Evolutionary conservation across 2,329 filamentous ascomycete genomes (phyloP).

Genomic region (Colletotrichum sp.): DNA sequence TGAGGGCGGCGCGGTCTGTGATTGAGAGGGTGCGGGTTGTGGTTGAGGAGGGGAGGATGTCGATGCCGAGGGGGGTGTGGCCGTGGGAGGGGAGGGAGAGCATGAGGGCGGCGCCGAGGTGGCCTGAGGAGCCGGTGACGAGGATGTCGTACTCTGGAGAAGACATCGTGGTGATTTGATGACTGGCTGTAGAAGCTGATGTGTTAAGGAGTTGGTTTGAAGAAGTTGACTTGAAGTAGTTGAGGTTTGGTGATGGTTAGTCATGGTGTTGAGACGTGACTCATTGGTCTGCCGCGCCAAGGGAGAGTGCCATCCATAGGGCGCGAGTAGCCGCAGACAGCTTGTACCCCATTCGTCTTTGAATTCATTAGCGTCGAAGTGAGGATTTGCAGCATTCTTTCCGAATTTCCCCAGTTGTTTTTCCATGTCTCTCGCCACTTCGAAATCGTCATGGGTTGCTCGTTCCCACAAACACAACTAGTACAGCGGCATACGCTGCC

Average conservation of each 20-base stretch:
- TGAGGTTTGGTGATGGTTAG: not conserved
- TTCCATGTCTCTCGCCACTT: too few relatives aligned
- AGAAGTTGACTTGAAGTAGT: not conserved
- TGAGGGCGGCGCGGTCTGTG: slow-evolving; percentile 37
- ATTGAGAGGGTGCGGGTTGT: slow-evolving; percentile 42
- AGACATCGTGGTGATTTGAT: not conserved
- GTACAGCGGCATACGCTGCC: not conserved
- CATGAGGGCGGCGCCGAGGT: slow-evolving; percentile 51
- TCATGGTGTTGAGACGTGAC: not conserved
- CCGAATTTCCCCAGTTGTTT: too few relatives aligned
- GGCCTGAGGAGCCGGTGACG: slow-evolving; percentile 51
- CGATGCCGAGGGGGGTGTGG: slow-evolving; percentile 46
- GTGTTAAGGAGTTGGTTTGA: not conserved
- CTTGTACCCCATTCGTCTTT: not conserved
- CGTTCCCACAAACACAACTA: not conserved
- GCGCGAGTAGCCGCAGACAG: not conserved
- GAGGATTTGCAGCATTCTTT: too few relatives aligned
- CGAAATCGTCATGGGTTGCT: not conserved
- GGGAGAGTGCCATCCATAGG: rapidly evolving
- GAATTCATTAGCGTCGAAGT: too few relatives aligned
- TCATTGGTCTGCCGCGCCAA: not conserved
- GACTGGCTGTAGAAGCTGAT: rapidly evolving
- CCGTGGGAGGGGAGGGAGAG: slow-evolving; percentile 42
- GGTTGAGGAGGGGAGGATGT: slow-evolving; percentile 42
- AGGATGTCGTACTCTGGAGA: slow-evolving; percentile 34